Evolutionary conservation across 1,139 yeast species (phyloP).

Genomic region (Debaryomyces coudertii): DNA sequence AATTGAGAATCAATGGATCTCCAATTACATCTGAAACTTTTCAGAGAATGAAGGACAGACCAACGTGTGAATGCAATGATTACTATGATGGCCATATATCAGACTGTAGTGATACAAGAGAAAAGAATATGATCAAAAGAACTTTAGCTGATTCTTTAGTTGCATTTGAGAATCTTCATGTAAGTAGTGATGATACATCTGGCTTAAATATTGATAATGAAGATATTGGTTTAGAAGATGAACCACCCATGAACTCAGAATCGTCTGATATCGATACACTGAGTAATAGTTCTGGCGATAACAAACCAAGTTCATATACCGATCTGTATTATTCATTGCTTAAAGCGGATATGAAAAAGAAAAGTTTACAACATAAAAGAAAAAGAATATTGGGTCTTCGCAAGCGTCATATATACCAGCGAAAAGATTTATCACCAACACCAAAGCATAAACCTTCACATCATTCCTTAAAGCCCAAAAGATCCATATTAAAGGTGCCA

Average conservation of each 20-base stretch:
- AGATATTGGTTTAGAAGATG: slow-evolving; percentile 19
- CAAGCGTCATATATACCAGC: slow-evolving; percentile 11
- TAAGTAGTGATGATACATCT: slow-evolving; percentile 26
- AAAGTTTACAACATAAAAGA: slow-evolving; percentile 10
- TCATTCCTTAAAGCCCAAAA: slow-evolving; percentile 44
- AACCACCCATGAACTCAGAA: slow-evolving; percentile 21
- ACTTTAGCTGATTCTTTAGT: slow-evolving; percentile 15
- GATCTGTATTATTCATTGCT: slow-evolving; percentile 31
- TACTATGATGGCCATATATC: slow-evolving; percentile 14
- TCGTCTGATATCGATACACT: slow-evolving; percentile 35
- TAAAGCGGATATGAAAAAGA: slow-evolving; percentile 19
- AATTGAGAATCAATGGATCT: slow-evolving; percentile 45
- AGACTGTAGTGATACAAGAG: neutral
- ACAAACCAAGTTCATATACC: slow-evolving; percentile 22
- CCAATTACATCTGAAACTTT: slow-evolving; percentile 39
- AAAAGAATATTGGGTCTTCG: slow-evolving; percentile 3
- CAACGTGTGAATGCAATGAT: slow-evolving; percentile 17
- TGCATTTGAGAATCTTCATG: slow-evolving; percentile 15
- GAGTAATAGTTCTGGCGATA: slow-evolving; percentile 18
- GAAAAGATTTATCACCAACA: slow-evolving; percentile 35
- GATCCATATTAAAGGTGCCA: slow-evolving; percentile 40
- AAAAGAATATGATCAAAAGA: slow-evolving; percentile 15
- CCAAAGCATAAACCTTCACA: slow-evolving; percentile 52
- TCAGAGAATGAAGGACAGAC: slow-evolving; percentile 15
- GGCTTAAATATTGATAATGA: slow-evolving; percentile 30